Evolutionary conservation across 208 protist genomes (phyloP).

Genomic region (Trichomonas gallinae): DNA sequence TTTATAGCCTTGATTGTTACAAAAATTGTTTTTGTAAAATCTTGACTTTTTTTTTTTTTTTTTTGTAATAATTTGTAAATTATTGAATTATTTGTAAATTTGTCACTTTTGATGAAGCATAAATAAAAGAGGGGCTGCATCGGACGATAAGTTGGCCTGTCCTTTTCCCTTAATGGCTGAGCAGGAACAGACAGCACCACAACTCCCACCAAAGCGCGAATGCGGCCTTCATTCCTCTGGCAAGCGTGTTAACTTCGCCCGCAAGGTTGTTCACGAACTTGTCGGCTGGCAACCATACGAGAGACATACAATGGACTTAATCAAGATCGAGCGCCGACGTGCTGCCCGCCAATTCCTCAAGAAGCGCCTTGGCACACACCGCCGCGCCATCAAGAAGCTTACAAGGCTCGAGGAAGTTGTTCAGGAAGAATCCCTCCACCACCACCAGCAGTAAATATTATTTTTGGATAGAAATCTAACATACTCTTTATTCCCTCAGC

Average conservation of each 20-base stretch:
- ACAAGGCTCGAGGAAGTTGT: not conserved
- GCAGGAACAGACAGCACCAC: not conserved
- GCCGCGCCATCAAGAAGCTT: not conserved
- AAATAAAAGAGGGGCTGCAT: too few species aligned
- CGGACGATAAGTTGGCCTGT: not conserved
- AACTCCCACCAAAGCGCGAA: not conserved
- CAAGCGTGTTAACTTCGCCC: not conserved
- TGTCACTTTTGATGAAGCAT: too few species aligned
- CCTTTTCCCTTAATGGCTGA: not conserved
- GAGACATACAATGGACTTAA: not conserved
- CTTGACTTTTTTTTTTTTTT: too few species aligned
- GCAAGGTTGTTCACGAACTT: slow-evolving; percentile 5
- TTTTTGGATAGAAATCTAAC: too few species aligned
- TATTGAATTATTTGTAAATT: too few species aligned
- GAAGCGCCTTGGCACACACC: slow-evolving; percentile 19
- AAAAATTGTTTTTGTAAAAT: too few species aligned
- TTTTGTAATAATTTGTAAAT: too few species aligned
- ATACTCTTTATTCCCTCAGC: too few species aligned
- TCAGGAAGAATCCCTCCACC: not conserved
- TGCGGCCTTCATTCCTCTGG: not conserved
- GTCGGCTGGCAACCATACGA: not conserved
- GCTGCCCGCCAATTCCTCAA: not conserved
- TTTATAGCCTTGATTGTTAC: too few species aligned
- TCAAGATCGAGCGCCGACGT: not conserved
- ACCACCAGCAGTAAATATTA: not conserved